A percentile compares a stretch with the other conserved stretches of the same genome.
Evolutionary conservation across 768 basidiomycete genomes (phyloP).

Genomic region (Leucocoprinus sp.): DNA sequence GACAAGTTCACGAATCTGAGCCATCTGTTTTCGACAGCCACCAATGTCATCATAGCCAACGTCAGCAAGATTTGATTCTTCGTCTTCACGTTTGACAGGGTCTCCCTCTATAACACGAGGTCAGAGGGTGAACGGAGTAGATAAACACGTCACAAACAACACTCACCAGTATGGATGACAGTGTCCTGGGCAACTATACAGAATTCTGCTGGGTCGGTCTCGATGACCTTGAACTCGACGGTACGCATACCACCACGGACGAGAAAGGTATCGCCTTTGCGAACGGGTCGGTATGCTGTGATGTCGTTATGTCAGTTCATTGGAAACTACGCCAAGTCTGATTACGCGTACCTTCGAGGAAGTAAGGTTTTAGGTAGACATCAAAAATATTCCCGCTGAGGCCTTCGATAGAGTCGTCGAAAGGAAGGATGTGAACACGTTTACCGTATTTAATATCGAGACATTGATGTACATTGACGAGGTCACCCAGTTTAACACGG

Average conservation of each 20-base stretch:
- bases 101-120: constrained; percentile 68
- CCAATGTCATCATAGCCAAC: constrained; percentile 99
- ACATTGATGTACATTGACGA: constrained; percentile 93
- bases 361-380: constrained; percentile 98
- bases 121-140: constrained; percentile 12
- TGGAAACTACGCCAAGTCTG: background rate
- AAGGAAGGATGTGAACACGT: constrained; percentile 91
- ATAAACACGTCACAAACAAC: background rate
- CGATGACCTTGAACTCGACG: constrained; percentile 98
- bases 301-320: constrained; percentile 1
- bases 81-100: constrained; percentile 97
- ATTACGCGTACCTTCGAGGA: constrained; percentile 71
- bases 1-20: constrained; percentile 98
- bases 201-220: constrained; percentile 95
- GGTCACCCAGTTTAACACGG: constrained; percentile 93
- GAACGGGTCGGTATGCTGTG: constrained; percentile 84
- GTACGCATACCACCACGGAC: constrained; percentile 98
- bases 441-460: constrained; percentile 99
- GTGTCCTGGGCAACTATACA: constrained; percentile 99
- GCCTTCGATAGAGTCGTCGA: constrained; percentile 97
- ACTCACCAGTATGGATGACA: constrained; percentile 82
- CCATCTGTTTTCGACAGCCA: constrained; percentile 99
- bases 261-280: constrained; percentile 98
- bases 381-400: constrained; percentile 98
- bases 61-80: constrained; percentile 92